Percentiles rank a stretch among this genome's conserved stretches.
phyloP scores from a whole-genome alignment of 176 grass and related monocot species.

The Pontederia crassipes region DNA sequence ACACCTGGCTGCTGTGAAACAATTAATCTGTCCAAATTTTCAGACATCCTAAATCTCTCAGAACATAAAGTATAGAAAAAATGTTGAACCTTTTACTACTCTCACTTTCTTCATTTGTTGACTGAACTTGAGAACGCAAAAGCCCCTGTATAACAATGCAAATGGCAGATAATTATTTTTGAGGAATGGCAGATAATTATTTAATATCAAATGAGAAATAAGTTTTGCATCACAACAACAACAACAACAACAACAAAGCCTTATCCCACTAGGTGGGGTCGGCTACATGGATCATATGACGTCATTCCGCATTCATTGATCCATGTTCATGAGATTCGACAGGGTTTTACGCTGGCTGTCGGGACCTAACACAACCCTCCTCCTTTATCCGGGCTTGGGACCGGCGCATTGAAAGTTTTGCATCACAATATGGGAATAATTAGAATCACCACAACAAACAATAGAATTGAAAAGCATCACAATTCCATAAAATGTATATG shows the following conservation, averaged over 20 bases:
- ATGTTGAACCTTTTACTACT: constrained; percentile 57
- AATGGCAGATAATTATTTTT: not conserved
- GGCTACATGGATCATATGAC: no score
- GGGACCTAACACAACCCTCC: no score
- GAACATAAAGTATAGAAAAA: not conserved
- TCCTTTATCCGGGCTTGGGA: no score
- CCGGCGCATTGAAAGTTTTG: no score
- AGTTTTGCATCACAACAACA: not conserved
- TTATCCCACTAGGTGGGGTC: no score
- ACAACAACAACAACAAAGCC: no score
- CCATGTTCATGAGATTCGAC: no score
- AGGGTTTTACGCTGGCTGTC: no score
- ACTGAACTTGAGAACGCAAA: constrained; percentile 79
- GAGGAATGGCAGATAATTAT: not conserved
- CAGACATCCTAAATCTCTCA: no score
- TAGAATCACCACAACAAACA: constrained; percentile 4
- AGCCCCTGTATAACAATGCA: constrained; percentile 42
- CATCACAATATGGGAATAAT: not conserved
- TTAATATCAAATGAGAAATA: constrained; percentile 8
- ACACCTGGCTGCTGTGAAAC: no score
- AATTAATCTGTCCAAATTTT: no score
- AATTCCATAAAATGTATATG: not conserved
- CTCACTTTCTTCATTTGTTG: constrained; percentile 59
- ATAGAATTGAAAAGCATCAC: not conserved
- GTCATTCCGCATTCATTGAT: no score